A percentile compares a stretch with the other conserved stretches of the same genome.
Conservation (phyloP, 2,329 filamentous ascomycete species). For the Talaromyces sp. region DNA sequence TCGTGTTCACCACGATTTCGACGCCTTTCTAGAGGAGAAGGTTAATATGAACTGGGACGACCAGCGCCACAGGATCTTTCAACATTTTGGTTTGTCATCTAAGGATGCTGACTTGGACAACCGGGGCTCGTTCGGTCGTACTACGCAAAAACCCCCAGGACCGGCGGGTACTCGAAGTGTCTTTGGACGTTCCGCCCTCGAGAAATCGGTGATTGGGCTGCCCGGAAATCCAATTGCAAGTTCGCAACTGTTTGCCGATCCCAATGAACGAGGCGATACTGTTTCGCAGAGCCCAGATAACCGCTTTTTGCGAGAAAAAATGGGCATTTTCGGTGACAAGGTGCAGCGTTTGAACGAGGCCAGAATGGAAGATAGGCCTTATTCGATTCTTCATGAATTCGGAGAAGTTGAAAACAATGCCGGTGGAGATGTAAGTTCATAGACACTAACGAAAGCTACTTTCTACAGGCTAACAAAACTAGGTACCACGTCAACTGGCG, state of each 20-base stretch:
- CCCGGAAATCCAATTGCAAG: conserved; percentile 61
- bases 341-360: conserved; percentile 73
- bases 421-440: conserved; percentile 53
- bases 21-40: conserved; percentile 89
- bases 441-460: conserved; percentile 15
- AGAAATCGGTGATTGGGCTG: conserved; percentile 81
- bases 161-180: conserved; percentile 45
- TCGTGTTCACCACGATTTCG: conserved; percentile 84
- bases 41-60: conserved; percentile 94
- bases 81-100: conserved; percentile 80
- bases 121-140: conserved; percentile 47
- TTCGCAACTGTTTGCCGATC: conserved; percentile 62
- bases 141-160: conserved; percentile 32
- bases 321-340: conserved; percentile 72
- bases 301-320: conserved; percentile 75
- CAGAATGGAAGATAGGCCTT: conserved; percentile 61
- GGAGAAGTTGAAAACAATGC: conserved; percentile 66
- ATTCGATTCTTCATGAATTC: conserved; percentile 72
- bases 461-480: conserved; percentile 1
- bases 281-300: conserved; percentile 59
- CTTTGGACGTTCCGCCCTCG: conserved; percentile 66
- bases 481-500: conserved; percentile 67
- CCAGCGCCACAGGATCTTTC: conserved; percentile 86
- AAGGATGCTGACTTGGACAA: conserved; percentile 45
- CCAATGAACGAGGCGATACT: conserved; percentile 52